These are phyloP conservation scores for Sequoia sempervirens DNA, from an alignment of 75 land plant genomes.

Conservation along the genomic window DNA sequence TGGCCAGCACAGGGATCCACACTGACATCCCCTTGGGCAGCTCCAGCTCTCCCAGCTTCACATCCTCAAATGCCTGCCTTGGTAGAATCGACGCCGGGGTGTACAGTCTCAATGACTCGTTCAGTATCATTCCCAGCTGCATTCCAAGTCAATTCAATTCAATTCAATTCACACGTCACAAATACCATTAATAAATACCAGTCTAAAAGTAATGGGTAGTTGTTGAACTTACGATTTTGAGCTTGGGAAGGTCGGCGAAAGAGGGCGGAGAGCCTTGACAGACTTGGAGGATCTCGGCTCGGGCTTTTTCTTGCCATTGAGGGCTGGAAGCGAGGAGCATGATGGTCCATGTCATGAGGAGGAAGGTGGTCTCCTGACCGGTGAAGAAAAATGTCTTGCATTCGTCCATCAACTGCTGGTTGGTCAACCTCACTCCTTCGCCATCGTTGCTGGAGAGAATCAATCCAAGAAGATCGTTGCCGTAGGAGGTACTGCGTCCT, in stretches of 20 bases:
- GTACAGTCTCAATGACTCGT: slow-evolving; percentile 75
- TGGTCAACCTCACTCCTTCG: slow-evolving; percentile 16
- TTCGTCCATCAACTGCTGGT: slow-evolving; percentile 70
- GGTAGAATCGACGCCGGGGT: slow-evolving; percentile 63
- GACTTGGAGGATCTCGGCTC: slow-evolving; percentile 55
- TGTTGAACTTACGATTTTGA: slow-evolving; percentile 48
- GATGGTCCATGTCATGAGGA: slow-evolving; percentile 78
- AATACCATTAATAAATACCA: neutral
- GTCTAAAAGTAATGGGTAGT: no score
- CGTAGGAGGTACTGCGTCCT: slow-evolving; percentile 46
- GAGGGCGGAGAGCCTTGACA: slow-evolving; percentile 35
- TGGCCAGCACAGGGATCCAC: slow-evolving; percentile 63
- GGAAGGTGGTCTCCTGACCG: slow-evolving; percentile 85
- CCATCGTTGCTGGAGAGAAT: slow-evolving; percentile 51
- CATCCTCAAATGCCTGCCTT: slow-evolving; percentile 59
- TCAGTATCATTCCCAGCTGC: slow-evolving; percentile 80
- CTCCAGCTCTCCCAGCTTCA: slow-evolving; percentile 51
- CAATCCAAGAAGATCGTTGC: slow-evolving; percentile 76
- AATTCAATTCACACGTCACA: neutral
- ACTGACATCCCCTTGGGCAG: slow-evolving; percentile 71
- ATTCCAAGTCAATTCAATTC: neutral
- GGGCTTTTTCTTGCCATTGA: slow-evolving; percentile 78
- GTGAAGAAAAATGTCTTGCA: slow-evolving; percentile 95
- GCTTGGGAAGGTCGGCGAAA: slow-evolving; percentile 53
- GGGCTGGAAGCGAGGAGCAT: slow-evolving; percentile 83